Percentiles rank a stretch among this genome's conserved stretches.
Conservation (phyloP, 176 grass and related monocot species). For the Thinopyrum elongatum region DNA sequence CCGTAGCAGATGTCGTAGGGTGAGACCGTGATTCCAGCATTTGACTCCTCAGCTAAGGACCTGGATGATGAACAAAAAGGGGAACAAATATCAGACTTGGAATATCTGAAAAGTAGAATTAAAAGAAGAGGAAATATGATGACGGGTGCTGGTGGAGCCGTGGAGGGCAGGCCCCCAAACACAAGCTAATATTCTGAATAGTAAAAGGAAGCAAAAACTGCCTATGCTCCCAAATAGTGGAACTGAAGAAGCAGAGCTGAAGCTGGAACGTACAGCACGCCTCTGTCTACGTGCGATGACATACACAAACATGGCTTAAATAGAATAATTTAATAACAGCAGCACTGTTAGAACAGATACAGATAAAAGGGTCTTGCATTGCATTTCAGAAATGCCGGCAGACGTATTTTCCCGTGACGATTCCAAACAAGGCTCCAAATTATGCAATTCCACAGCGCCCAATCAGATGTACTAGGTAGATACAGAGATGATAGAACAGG, state of each 20-base stretch:
- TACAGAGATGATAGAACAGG: background rate
- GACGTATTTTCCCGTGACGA: background rate
- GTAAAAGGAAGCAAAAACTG: background rate
- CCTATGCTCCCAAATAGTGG: background rate
- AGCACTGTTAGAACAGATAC: background rate
- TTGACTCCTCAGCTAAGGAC: background rate
- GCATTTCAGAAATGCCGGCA: background rate
- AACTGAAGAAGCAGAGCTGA: background rate
- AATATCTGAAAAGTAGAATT: background rate
- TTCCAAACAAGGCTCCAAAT: background rate
- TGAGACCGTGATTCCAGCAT: background rate
- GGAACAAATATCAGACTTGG: background rate
- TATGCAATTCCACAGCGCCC: background rate
- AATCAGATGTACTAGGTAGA: background rate
- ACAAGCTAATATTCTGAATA: background rate
- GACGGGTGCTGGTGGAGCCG: background rate
- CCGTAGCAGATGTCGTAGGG: background rate
- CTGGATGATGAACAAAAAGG: background rate
- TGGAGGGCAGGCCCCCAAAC: background rate
- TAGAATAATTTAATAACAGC: background rate
- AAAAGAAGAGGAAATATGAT: background rate
- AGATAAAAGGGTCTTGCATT: too few species aligned
- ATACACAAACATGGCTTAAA: background rate
- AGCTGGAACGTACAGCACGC: background rate
- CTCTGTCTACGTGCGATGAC: background rate